phyloP scores from a whole-genome alignment of 2,329 filamentous ascomycete species.

The Clarireedia paspali region DNA sequence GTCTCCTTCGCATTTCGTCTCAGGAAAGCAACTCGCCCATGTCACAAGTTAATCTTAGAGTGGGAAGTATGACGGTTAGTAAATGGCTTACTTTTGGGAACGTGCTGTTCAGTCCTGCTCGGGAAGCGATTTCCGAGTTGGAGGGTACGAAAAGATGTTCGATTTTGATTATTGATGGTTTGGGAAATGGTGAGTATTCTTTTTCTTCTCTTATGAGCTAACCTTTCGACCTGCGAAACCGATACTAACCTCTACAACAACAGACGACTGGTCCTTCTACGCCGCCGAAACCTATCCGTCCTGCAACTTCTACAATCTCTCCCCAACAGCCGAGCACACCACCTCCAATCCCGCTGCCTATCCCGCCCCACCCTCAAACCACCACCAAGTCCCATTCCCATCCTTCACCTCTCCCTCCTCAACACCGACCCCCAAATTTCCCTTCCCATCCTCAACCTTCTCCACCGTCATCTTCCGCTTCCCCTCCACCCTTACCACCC shows the following conservation, averaged over 20 bases:
- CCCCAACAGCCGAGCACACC: conserved; percentile 43
- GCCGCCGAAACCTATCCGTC: conserved; percentile 71
- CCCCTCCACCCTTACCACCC: conserved; percentile 59
- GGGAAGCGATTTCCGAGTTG: conserved; percentile 58
- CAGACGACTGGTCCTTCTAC: conserved; percentile 79
- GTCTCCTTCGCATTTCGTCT: conserved; percentile 21
- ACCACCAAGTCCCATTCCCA: conserved; percentile 63
- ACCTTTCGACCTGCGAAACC: neutral
- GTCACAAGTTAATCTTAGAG: conserved; percentile 66
- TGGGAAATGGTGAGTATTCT: conserved; percentile 53
- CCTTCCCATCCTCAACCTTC: conserved; percentile 70
- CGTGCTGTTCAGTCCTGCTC: conserved; percentile 72
- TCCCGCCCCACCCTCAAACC: conserved; percentile 56
- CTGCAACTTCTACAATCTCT: conserved; percentile 71
- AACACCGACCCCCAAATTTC: conserved; percentile 54
- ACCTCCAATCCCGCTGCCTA: conserved; percentile 39
- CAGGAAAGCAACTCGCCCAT: conserved; percentile 51
- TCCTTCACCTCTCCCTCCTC: conserved; percentile 4
- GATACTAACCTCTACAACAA: conserved; percentile 10
- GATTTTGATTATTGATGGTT: conserved; percentile 71
- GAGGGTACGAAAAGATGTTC: conserved; percentile 47
- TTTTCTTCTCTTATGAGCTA: neutral
- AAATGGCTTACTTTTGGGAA: conserved; percentile 84
- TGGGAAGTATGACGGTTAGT: conserved; percentile 76
- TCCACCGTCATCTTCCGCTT: conserved; percentile 71